Evolutionary conservation across 106 monocot species (phyloP).

Genomic region (Iris macrosiphon): DNA sequence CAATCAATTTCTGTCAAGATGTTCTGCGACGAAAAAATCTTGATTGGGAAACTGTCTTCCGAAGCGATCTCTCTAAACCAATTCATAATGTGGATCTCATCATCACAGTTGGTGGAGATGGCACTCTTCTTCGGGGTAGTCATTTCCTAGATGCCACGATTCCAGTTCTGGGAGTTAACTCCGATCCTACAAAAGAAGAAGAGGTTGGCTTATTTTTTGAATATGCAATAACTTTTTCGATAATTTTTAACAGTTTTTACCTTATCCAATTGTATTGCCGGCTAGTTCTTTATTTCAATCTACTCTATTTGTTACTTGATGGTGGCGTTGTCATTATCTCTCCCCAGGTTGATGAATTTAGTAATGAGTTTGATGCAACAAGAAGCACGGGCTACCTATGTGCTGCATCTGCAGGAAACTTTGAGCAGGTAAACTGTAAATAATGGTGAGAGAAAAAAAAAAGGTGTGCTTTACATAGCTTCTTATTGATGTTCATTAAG

Average conservation of each 20-base stretch:
- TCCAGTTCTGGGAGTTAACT: constrained; percentile 92
- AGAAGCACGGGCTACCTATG: constrained; percentile 96
- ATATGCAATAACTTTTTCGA: not conserved
- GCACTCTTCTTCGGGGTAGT: constrained; percentile 82
- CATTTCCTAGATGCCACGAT: constrained; percentile 67
- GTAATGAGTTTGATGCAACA: constrained; percentile 78
- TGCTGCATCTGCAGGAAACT: constrained; percentile 71
- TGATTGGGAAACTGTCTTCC: constrained; percentile 51
- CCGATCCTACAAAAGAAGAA: constrained; percentile 71
- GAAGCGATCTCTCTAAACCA: constrained; percentile 53
- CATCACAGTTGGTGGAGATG: constrained; percentile 88
- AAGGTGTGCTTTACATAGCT: too few species aligned
- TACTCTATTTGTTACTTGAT: not conserved
- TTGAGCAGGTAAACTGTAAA: constrained; percentile 74
- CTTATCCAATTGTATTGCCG: not conserved
- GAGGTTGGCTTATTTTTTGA: constrained; percentile 38
- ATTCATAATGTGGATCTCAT: constrained; percentile 74
- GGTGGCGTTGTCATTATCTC: not conserved
- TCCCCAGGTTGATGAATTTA: constrained; percentile 62
- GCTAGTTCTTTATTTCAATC: not conserved
- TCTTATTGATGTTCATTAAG: too few species aligned
- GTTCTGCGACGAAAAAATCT: constrained; percentile 45
- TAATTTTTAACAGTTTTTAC: not conserved
- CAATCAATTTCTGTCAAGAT: constrained; percentile 62
- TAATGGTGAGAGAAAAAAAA: too few species aligned